A percentile compares a stretch with the other conserved stretches of the same genome.
phyloP scores from a whole-genome alignment of 2,329 filamentous ascomycete genomes.

The Ceratocystis cacaofunesta region DNA sequence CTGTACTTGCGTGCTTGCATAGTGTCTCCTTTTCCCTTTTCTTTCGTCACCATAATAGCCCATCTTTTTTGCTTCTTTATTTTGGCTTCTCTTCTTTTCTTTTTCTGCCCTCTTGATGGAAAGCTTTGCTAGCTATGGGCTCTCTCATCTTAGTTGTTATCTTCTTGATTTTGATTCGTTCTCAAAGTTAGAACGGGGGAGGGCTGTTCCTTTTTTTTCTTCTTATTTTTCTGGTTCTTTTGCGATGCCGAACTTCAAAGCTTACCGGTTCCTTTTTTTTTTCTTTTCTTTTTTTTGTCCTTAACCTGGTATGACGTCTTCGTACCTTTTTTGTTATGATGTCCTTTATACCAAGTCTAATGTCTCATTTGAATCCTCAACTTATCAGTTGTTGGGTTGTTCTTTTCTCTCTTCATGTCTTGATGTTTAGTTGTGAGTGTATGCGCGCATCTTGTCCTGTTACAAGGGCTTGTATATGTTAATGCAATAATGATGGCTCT shows the following conservation, averaged over 20 bases:
- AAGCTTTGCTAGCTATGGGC: too few relatives aligned
- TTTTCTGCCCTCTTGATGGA: neutral
- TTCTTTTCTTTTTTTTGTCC: neutral
- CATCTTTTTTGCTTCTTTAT: neutral
- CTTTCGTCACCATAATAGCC: neutral
- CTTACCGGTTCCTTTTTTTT: neutral
- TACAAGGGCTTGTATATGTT: too few relatives aligned
- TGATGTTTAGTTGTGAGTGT: neutral
- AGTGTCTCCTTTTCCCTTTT: neutral
- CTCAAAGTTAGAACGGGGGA: neutral
- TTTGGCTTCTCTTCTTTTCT: neutral
- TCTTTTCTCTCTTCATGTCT: neutral
- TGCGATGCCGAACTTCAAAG: neutral
- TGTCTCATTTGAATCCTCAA: constrained; percentile 2
- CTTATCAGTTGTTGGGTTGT: constrained; percentile 1
- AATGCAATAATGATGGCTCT: too few relatives aligned
- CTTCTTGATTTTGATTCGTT: constrained; percentile 8
- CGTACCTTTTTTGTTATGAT: neutral
- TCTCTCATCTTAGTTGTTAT: neutral
- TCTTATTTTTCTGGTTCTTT: neutral
- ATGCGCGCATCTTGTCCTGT: too few relatives aligned
- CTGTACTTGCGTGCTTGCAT: neutral
- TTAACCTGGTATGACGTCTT: constrained; percentile 1
- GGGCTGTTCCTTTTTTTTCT: neutral
- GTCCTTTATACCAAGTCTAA: constrained; percentile 5